These are phyloP conservation scores for Pyracantha coccinea DNA, from an alignment of 331 rosid genomes.

Conservation along the genomic window DNA sequence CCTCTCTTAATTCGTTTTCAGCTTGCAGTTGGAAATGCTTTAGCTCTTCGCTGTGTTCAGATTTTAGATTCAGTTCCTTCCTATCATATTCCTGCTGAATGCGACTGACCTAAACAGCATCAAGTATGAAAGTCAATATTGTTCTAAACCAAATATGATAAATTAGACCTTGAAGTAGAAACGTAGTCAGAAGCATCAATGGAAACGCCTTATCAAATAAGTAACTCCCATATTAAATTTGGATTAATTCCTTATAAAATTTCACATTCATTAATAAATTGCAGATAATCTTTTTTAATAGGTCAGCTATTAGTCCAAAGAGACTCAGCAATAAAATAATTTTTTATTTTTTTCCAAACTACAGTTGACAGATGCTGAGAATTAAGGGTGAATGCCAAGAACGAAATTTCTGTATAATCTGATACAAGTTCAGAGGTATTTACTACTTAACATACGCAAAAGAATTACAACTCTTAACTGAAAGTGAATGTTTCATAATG, in stretches of 20 bases:
- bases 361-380: neutral
- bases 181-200: conserved; percentile 1
- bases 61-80: conserved; percentile 42
- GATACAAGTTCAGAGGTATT: neutral
- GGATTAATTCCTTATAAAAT: neutral
- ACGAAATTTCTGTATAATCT: neutral
- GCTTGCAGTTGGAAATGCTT: conserved; percentile 53
- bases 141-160: neutral
- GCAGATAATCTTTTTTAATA: neutral
- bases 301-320: neutral
- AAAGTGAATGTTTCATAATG: neutral
- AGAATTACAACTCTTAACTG: neutral
- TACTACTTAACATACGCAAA: neutral
- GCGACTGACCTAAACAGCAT: conserved; percentile 47
- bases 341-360: neutral
- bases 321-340: neutral
- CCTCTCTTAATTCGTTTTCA: conserved; percentile 82
- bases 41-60: conserved; percentile 53
- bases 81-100: conserved; percentile 59
- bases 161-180: neutral
- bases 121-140: conserved; percentile 19
- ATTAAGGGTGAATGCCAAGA: neutral
- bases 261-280: neutral
- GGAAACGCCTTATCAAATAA: neutral
- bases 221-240: neutral